Conservation (phyloP, 139 green algal species). For the Tetraselmis striata region DNA sequence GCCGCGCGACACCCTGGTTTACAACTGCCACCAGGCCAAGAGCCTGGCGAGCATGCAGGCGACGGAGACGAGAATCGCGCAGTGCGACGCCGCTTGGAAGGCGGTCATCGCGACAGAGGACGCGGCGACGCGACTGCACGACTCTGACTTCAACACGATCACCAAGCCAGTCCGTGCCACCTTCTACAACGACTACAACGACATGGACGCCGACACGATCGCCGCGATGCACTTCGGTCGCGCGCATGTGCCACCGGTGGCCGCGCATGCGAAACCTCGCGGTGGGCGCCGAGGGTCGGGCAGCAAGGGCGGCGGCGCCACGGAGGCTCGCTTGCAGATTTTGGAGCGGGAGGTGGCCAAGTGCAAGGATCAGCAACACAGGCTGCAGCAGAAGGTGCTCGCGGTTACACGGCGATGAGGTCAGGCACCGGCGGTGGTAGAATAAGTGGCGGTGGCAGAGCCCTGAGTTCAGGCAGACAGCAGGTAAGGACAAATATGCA, state of each 20-base stretch:
- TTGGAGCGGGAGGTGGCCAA: not conserved
- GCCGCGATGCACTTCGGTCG: not conserved
- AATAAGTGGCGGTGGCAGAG: no score
- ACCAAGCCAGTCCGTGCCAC: not conserved
- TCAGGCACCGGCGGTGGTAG: no score
- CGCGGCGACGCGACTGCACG: no score
- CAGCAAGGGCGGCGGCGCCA: no score
- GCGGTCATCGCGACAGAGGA: not conserved
- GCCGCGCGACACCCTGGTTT: no score
- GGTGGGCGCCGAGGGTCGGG: no score
- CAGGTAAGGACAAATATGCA: no score
- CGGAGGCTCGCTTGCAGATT: not conserved
- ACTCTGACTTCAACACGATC: not conserved
- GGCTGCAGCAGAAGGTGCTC: not conserved
- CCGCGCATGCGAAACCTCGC: no score
- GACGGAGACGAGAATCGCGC: not conserved
- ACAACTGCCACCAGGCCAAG: not conserved
- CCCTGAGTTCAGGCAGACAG: no score
- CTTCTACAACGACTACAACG: not conserved
- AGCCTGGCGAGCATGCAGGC: not conserved
- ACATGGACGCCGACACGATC: not conserved
- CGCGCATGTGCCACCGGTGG: no score
- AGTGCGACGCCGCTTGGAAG: not conserved
- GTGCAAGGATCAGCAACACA: not conserved
- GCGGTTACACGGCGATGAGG: no score